Conservation (phyloP, 306 rosid species). For the Oxytropis ochrocephala region DNA sequence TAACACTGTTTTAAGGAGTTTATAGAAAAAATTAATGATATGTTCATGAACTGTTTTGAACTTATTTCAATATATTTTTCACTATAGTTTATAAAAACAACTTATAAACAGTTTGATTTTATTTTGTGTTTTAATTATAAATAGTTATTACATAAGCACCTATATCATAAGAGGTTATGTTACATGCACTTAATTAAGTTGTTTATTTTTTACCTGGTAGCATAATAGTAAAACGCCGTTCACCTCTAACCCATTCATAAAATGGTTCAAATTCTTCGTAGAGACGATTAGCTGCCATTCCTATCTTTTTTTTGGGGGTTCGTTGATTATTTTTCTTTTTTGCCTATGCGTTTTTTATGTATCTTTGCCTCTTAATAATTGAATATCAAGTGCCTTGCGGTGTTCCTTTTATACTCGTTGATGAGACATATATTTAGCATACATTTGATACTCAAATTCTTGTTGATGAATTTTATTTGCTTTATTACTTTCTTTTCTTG, state of each 20-base stretch:
- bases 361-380: conserved; percentile 1
- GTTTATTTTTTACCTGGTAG: conserved; percentile 57
- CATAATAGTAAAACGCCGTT: conserved; percentile 24
- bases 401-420: conserved; percentile 23
- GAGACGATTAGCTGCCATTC: conserved; percentile 12
- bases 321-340: conserved; percentile 6
- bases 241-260: conserved; percentile 33
- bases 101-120: no score
- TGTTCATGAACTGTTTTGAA: no score
- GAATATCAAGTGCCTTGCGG: neutral
- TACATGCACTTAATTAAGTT: no score
- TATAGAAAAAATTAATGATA: no score
- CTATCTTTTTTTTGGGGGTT: neutral
- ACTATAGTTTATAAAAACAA: no score
- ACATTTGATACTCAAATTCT: neutral
- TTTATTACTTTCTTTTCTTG: conserved; percentile 33
- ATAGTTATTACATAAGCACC: no score
- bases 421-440: neutral
- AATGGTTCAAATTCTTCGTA: conserved; percentile 48
- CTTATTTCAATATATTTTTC: no score
- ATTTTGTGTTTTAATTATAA: no score
- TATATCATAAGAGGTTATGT: no score
- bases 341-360: neutral
- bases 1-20: no score
- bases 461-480: neutral